Base-by-base conservation (phyloP, 169 alveolate genomes). In the Eimeria tenella region DNA sequence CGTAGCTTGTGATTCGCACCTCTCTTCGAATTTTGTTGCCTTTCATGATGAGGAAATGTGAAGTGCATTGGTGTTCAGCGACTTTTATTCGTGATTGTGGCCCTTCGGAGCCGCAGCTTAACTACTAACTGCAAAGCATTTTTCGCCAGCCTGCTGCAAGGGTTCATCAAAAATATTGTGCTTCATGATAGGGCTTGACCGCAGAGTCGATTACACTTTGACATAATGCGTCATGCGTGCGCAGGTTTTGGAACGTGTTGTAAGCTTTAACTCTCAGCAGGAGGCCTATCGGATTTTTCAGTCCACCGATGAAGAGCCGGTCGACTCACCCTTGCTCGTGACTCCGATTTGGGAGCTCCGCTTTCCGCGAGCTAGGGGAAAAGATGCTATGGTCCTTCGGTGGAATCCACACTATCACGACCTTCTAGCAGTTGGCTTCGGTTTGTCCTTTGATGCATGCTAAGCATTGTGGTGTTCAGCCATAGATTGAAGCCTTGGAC, bases 381-480 rank as follows among this genome's bases (percentile, higher is more conserved):
- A 96, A 50, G 96, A 96, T 50, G 98, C 96, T n/a, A 97, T 98
- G 1, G 96, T 97, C 81, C 96, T 98, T 86, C 96, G 98, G 89
- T 98, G 99, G 99, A 98, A 98, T 90, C 99, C 99, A 5, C 96
- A 96, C 95, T 98, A 98, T 94, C 96, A 97, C 92, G 99, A 98
- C 96, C 96, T 98, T 58, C 98, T 98, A 82, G 99, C 99, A 1
- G 99, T 98, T 25, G 99, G 99, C 56, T 98, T 97, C 94, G 99
- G 96, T 86, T 3, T 8, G 96, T 49, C 60, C 42, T 31, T 7
- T 17, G 79, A 5, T 68, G 79, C 79, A 68, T 58, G 68, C 19
- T 3, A 10, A 58, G 68, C 11, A 58, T 58, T 17, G 19, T 58
- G 1, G 11, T 17, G 21, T 58, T 31, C 42, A 31, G 42, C 42